Conservation (phyloP, 305 asterid species). For the Solanum chacoense region DNA sequence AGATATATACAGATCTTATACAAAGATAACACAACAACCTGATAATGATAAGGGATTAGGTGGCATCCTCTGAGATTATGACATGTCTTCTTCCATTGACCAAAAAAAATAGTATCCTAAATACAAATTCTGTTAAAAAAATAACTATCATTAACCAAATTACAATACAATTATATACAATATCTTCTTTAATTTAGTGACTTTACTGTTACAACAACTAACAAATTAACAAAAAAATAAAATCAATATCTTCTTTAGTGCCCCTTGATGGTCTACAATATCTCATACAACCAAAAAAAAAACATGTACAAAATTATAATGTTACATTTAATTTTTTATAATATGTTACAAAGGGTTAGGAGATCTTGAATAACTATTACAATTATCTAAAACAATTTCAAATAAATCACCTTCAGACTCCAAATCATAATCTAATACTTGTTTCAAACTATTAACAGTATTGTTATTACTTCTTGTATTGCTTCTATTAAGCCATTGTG, state of each 20-base stretch:
- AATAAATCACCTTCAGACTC: slow-evolving; percentile 82
- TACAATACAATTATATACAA: not conserved
- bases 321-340: not conserved
- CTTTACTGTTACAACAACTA: not conserved
- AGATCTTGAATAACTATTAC: slow-evolving; percentile 33
- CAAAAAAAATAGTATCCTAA: not conserved
- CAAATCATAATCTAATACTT: slow-evolving; percentile 44
- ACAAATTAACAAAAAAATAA: not conserved
- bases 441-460: slow-evolving; percentile 34
- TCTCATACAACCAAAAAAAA: not conserved
- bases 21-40: not conserved
- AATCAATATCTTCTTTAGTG: not conserved
- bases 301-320: not conserved
- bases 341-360: slow-evolving; percentile 13
- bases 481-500: slow-evolving; percentile 40
- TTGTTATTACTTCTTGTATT: slow-evolving; percentile 44
- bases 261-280: not conserved
- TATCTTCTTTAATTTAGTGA: not conserved
- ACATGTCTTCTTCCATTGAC: not conserved
- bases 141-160: not conserved
- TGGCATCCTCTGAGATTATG: not conserved
- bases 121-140: not conserved
- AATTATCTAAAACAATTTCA: slow-evolving; percentile 61
- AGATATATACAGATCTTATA: not conserved
- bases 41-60: not conserved